A percentile compares a stretch with the other conserved stretches of the same genome.
Conservation (phyloP, 352 stramenopile species). For the Phytophthora agathidicida region DNA sequence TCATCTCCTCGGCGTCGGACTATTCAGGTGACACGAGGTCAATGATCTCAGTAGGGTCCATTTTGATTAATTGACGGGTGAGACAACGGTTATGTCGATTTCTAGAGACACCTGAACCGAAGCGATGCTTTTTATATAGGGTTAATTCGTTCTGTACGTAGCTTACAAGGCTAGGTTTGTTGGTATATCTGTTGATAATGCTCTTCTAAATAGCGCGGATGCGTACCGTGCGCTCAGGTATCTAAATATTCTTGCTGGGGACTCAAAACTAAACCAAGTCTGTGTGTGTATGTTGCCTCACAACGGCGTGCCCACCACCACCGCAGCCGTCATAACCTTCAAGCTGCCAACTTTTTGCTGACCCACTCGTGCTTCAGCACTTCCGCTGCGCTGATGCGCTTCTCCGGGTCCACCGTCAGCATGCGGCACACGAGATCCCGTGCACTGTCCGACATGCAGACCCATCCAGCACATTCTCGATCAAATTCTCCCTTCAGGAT, state of each 20-base stretch:
- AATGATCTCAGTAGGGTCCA: no score
- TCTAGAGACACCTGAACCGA: no score
- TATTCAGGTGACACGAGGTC: no score
- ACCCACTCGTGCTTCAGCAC: constrained; percentile 67
- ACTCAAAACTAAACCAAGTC: constrained; percentile 25
- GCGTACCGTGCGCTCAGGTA: neutral
- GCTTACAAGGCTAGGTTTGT: no score
- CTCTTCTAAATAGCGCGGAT: constrained; percentile 34
- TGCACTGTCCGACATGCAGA: constrained; percentile 46
- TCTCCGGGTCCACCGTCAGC: constrained; percentile 46
- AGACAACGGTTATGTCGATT: no score
- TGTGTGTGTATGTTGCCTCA: no score
- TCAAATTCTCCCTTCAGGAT: constrained; percentile 52
- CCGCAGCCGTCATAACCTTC: neutral
- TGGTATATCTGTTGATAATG: no score
- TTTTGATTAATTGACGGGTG: no score
- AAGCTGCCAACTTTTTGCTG: constrained; percentile 11
- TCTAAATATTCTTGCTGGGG: constrained; percentile 6
- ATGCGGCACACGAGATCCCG: constrained; percentile 48
- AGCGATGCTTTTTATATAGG: no score
- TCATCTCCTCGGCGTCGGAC: no score
- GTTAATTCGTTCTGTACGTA: no score
- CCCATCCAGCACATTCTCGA: constrained; percentile 37
- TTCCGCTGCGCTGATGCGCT: constrained; percentile 48
- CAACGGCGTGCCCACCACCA: neutral